A percentile compares a stretch with the other conserved stretches of the same genome.
Evolutionary conservation across 257 asterid genomes (phyloP).

Genomic region (Fraxinus anomala): DNA sequence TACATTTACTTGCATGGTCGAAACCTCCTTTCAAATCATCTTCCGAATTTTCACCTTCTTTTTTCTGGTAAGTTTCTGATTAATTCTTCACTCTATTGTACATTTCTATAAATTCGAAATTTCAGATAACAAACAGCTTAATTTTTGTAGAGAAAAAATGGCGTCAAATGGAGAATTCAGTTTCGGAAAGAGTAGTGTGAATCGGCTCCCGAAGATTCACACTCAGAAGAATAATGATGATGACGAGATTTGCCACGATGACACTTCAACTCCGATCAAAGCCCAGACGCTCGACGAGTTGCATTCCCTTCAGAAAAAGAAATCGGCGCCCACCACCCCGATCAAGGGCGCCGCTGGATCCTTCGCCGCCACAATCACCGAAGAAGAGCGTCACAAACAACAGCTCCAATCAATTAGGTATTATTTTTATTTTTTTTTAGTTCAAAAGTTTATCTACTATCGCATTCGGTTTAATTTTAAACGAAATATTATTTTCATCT

Average conservation of each 20-base stretch:
- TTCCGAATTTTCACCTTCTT: not conserved
- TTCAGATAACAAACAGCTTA: not conserved
- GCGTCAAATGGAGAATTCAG: conserved; percentile 19
- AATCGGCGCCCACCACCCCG: conserved; percentile 76
- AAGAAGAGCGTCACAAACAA: conserved; percentile 61
- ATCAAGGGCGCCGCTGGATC: conserved; percentile 29
- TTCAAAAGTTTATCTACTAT: too few species aligned
- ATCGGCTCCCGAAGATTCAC: conserved; percentile 68
- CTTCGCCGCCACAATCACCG: conserved; percentile 41
- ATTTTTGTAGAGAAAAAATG: conserved; percentile 26
- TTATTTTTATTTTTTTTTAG: too few species aligned
- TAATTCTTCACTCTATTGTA: not conserved
- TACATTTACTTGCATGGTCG: conserved; percentile 22
- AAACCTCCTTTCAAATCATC: conserved; percentile 13
- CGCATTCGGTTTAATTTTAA: too few species aligned
- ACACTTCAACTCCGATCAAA: conserved; percentile 67
- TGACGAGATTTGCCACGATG: conserved; percentile 71
- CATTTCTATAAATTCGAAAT: not conserved
- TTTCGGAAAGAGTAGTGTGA: conserved; percentile 18
- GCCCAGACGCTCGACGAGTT: conserved; percentile 80
- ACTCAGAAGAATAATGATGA: conserved; percentile 54
- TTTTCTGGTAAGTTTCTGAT: not conserved
- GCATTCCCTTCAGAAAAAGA: conserved; percentile 91
- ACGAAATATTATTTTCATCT: too few species aligned
- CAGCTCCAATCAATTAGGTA: conserved; percentile 92